Percentiles rank a stretch among this genome's conserved stretches.
Evolutionary conservation across 129 eudicot genomes (phyloP).

Genomic region (Glebionis coronaria): DNA sequence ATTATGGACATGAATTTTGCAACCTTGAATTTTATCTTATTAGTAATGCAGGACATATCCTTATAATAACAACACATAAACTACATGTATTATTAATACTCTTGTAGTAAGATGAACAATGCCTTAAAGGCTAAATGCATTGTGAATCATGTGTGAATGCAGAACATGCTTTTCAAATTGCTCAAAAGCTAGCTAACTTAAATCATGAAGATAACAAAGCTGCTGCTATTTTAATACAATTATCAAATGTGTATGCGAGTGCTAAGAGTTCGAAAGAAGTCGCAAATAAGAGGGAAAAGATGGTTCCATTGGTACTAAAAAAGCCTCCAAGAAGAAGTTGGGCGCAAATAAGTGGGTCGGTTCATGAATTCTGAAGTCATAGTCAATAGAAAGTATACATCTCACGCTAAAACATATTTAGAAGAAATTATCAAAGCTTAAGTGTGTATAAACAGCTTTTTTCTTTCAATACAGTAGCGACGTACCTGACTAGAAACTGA

Average conservation of each 20-base stretch:
- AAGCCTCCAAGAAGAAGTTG: too few relatives aligned
- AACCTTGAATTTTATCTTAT: too few relatives aligned
- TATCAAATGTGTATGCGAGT: conserved; percentile 60
- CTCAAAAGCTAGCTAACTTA: conserved; percentile 30
- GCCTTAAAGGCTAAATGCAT: too few relatives aligned
- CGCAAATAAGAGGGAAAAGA: conserved; percentile 39
- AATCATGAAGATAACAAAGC: conserved; percentile 43
- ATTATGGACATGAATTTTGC: too few relatives aligned
- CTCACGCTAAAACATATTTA: not conserved
- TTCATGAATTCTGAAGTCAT: too few relatives aligned
- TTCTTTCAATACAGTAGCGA: conserved; percentile 1
- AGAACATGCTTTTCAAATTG: conserved; percentile 48
- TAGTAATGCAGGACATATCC: too few relatives aligned
- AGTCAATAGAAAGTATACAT: conserved; percentile 2
- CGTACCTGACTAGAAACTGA: conserved; percentile 67
- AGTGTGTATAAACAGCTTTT: conserved; percentile 6
- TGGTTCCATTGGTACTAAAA: conserved; percentile 37
- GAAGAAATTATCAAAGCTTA: not conserved
- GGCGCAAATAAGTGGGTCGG: too few relatives aligned
- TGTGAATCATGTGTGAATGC: too few relatives aligned
- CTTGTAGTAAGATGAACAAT: too few relatives aligned
- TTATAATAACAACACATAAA: too few relatives aligned
- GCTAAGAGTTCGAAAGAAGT: conserved; percentile 58
- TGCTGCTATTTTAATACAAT: conserved; percentile 49
- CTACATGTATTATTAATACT: too few relatives aligned